These are phyloP conservation scores for Sporobolomyces phaffii DNA, from an alignment of 768 basidiomycete genomes.

Conservation along the genomic window DNA sequence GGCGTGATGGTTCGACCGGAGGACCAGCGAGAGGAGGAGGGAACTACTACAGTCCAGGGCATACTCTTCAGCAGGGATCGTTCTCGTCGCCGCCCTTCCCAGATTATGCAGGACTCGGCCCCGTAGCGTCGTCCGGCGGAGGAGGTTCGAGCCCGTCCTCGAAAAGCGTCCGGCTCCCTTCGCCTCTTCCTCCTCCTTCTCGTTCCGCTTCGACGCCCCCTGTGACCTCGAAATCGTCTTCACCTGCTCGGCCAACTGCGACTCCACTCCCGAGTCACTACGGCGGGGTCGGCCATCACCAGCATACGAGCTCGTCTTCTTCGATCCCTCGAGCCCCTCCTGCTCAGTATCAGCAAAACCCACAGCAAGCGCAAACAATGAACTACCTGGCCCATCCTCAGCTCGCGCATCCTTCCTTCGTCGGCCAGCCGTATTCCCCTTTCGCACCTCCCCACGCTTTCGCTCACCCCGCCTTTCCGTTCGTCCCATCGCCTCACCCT, in stretches of 20 bases:
- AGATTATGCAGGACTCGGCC: no score
- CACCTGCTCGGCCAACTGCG: slow-evolving; percentile 6
- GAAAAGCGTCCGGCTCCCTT: background rate
- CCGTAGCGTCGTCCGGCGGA: background rate
- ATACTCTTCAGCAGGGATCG: background rate
- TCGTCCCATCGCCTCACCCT: slow-evolving; percentile 36
- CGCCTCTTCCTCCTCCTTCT: slow-evolving; percentile 6
- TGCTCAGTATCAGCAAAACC: background rate
- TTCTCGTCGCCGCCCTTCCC: no score
- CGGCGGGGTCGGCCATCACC: background rate
- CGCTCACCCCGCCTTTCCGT: slow-evolving; percentile 30
- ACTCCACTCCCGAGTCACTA: background rate
- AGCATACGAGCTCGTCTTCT: slow-evolving; percentile 3
- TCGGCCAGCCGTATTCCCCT: slow-evolving; percentile 3
- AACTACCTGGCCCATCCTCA: background rate
- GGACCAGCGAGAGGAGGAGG: background rate
- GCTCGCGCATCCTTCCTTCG: slow-evolving; percentile 16
- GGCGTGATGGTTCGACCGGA: background rate
- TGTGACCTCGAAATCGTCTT: background rate
- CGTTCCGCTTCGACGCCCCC: slow-evolving; percentile 22
- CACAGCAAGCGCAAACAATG: background rate
- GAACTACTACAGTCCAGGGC: background rate
- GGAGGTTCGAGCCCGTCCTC: background rate
- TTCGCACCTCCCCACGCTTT: slow-evolving; percentile 9
- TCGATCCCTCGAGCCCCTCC: background rate